Base-by-base conservation (phyloP, 228 moss, liverwort and hornwort genomes). In the Sphagnum magellanicum region DNA sequence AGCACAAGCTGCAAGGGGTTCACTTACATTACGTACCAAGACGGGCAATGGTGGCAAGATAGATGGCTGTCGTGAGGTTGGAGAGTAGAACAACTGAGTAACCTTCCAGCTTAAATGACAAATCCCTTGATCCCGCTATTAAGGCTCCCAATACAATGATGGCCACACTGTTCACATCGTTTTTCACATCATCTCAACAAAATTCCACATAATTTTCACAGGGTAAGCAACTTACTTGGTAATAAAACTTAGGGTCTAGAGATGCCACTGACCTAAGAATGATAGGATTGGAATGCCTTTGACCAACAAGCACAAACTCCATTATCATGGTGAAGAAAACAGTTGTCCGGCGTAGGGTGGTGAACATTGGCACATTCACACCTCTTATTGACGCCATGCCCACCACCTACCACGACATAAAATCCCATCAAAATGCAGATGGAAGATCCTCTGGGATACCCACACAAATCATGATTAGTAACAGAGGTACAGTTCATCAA, bases 331-430 rank as follows among this genome's bases (percentile, higher is more conserved):
- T 98, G 63, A 94, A 90, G 16, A 98, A 57, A 49, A 98, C 98
- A 17, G 94, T 98, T 63, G 98, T 98, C 83, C 94, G 81, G 70
- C 98, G 83, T 15, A 98, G 86, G 52, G 94, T 92, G 51, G 98
- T 98, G 66, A 93, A 98, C 94, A 98, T 94, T 53, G 98, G 98
- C 67, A 94, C 92, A 84, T 89, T 98, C 50, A 98, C 94, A 81
- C 98, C 98, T 74, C 94, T 83, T 82, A 98, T 90, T 64, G 98
- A 93, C 68, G 98, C 94, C 98, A 98, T 98, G 73, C 98, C 94
- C 70, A 88, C 90, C 50, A 98, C 88, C 97, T 98, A 82, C 63
- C 66, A 64, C 6, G 32, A 32, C 32, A 32, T 32, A 32, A 32
- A 32, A 32, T 32, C 32, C 51, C 55, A 75, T 50, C 9, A 61